Percentiles rank a stretch among this genome's conserved stretches.
Evolutionary conservation across 306 rosid species (phyloP).

Genomic region (Benincasa hispida): DNA sequence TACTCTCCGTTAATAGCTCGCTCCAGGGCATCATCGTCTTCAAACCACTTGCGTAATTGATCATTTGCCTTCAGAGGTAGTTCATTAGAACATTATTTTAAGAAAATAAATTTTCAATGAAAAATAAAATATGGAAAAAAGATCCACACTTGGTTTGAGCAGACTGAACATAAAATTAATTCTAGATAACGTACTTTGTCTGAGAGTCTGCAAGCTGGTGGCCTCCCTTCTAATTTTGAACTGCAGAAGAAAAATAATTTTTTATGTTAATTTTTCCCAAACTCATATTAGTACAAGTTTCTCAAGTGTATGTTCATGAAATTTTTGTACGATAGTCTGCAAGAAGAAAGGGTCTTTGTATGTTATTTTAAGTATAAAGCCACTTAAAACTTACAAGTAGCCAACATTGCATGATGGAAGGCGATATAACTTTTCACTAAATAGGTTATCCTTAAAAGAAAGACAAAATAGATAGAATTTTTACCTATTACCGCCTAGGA

Average conservation of each 20-base stretch:
- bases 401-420: neutral
- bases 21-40: slow-evolving; percentile 84
- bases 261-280: neutral
- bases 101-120: neutral
- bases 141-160: slow-evolving; percentile 5
- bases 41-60: slow-evolving; percentile 59
- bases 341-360: too few species aligned
- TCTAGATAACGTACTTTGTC: slow-evolving; percentile 62
- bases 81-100: slow-evolving; percentile 9
- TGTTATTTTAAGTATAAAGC: neutral
- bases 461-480: neutral
- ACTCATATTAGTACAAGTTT: neutral
- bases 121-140: neutral
- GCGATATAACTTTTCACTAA: neutral
- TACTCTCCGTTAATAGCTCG: slow-evolving; percentile 90
- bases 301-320: neutral
- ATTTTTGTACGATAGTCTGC: neutral
- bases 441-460: neutral
- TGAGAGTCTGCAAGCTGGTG: slow-evolving; percentile 71
- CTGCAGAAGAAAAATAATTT: slow-evolving; percentile 30
- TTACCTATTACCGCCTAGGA: slow-evolving; percentile 94
- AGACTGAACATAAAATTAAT: slow-evolving; percentile 2
- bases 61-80: slow-evolving; percentile 58
- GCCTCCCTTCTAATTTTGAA: slow-evolving; percentile 87
- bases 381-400: neutral